These are phyloP conservation scores for Pyricularia grisea DNA, from an alignment of 2,329 filamentous ascomycete species.

Conservation along the genomic window DNA sequence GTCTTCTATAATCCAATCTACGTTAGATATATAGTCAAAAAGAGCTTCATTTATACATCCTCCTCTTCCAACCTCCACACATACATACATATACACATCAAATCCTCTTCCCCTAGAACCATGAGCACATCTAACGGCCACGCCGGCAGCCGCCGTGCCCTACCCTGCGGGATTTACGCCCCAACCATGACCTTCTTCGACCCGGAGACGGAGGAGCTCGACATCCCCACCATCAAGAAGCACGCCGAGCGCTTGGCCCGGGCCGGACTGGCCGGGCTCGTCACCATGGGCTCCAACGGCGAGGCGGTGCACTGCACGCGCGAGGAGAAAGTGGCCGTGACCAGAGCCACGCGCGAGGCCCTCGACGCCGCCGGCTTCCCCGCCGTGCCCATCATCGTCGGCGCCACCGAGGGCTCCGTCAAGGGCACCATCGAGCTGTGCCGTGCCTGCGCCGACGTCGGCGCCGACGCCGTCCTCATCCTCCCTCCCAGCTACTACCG, in stretches of 20 bases:
- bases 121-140: conserved; percentile 14
- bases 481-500: conserved; percentile 81
- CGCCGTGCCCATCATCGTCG: conserved; percentile 71
- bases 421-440: conserved; percentile 69
- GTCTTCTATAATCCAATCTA: not conserved
- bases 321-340: conserved; percentile 68
- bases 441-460: conserved; percentile 53
- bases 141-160: conserved; percentile 36
- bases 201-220: conserved; percentile 73
- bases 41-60: not conserved
- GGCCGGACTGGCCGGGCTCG: conserved; percentile 71
- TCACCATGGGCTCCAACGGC: conserved; percentile 85
- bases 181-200: conserved; percentile 90
- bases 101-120: conserved; percentile 6
- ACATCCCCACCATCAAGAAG: conserved; percentile 68
- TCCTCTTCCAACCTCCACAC: not conserved
- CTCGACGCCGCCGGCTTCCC: conserved; percentile 72
- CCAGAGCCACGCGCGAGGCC: conserved; percentile 68
- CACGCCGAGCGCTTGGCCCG: conserved; percentile 71
- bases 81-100: not conserved
- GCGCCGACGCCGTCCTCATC: conserved; percentile 71
- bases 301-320: conserved; percentile 78
- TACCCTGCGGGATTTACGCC: conserved; percentile 77
- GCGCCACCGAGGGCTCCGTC: conserved; percentile 73
- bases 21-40: not conserved